These are phyloP conservation scores for Capsicum baccatum DNA, from an alignment of 257 asterid genomes.

Conservation along the genomic window DNA sequence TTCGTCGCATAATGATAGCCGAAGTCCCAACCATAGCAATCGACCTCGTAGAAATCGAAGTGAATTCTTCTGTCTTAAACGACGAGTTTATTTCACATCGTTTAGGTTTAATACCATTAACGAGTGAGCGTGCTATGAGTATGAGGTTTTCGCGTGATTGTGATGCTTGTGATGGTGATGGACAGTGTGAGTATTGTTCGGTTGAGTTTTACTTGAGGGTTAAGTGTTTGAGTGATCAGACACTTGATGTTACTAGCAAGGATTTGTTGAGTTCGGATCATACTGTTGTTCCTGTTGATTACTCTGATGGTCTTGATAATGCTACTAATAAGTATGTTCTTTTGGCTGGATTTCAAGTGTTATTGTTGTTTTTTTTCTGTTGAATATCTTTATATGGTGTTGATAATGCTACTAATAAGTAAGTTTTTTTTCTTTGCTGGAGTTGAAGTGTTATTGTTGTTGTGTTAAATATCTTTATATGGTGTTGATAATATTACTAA, in stretches of 20 bases:
- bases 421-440: no score
- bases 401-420: no score
- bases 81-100: constrained; percentile 97
- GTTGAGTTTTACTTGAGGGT: constrained; percentile 90
- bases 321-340: constrained; percentile 51
- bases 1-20: constrained; percentile 96
- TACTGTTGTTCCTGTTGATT: constrained; percentile 87
- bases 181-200: constrained; percentile 95
- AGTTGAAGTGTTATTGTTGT: no score
- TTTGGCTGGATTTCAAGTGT: no score
- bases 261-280: constrained; percentile 91
- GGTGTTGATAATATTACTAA: no score
- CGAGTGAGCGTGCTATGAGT: constrained; percentile 90
- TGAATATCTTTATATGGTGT: no score
- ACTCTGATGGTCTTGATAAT: constrained; percentile 58
- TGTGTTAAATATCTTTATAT: no score
- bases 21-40: constrained; percentile 96
- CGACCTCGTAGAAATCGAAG: constrained; percentile 96
- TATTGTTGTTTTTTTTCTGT: no score
- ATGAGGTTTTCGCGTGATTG: constrained; percentile 98
- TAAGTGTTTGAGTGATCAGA: constrained; percentile 74
- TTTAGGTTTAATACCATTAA: constrained; percentile 87
- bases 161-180: constrained; percentile 98
- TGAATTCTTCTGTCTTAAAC: constrained; percentile 83
- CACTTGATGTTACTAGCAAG: constrained; percentile 90